Base-by-base conservation (phyloP, 2,329 filamentous ascomycete genomes). In the Gnomoniopsis sp. region DNA sequence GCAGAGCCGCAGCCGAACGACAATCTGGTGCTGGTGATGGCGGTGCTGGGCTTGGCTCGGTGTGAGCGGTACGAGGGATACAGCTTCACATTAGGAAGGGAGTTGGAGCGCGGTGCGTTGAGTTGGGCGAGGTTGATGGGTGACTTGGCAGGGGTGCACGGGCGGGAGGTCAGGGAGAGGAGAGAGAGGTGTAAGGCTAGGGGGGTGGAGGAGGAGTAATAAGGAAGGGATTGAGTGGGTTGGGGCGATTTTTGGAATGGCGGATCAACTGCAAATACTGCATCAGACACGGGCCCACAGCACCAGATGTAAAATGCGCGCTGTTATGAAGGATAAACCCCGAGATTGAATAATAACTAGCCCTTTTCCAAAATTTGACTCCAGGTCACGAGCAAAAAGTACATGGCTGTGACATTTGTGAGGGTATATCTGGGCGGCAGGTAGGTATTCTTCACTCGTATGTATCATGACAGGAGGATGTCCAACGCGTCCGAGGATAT, bases 1-100 rank as follows among this genome's bases (percentile, higher is more conserved):
- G 53, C 59, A 6, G 59, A 61, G 56, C 59, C 59, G 26, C 59
- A 61, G 53, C 59, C 59, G 2, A 61, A 61, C 15, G 59, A 61
- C 14, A 61, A 59, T 44, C 48, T 61, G 49, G 59, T 61, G 36
- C 59, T 61, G 34, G 59, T 61, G 44, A 61, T 59, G 59, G 59
- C 56, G 6, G 58, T 61, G 34, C 44, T 61, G 49, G 59, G 44
- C 14, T 53, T 61, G 36, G 59, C 52, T 10, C 56, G 59, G 21
- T 58, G 58, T 21, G 26, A 22, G 21, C 46, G 47, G n/a, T 61
- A 59, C 34, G 56, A 61, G 53, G 57, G 48, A 3, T 30, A 58
- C 3, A 61, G 59, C 17, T 59, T 61, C 56, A 54, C 49, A 2
- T 57, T 61, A 14, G 59, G 59, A 19, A 36, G 47, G 44, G 56